Evolutionary conservation across 1,284 basidiomycete species (phyloP).

Genomic region (Cryptococcus deneoformans): DNA sequence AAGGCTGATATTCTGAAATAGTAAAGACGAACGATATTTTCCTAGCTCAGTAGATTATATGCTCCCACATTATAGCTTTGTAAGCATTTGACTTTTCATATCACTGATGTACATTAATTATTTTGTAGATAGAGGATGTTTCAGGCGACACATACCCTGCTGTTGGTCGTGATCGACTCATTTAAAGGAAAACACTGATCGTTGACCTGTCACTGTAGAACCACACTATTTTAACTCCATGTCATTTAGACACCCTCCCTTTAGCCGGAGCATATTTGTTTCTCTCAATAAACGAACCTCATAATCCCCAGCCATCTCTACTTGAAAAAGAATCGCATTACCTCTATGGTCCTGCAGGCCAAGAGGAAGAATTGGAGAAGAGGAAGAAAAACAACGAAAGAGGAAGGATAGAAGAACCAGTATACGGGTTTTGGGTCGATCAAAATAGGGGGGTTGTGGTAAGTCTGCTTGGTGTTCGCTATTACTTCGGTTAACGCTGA

Average conservation of each 20-base stretch:
- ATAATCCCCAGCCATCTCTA: conserved; percentile 40
- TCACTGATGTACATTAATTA: not conserved
- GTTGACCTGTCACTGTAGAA: conserved; percentile 9
- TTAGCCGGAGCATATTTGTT: conserved; percentile 13
- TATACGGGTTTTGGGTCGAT: conserved; percentile 47
- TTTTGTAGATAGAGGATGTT: conserved; percentile 15
- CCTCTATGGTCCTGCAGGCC: conserved; percentile 37
- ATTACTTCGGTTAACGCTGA: not conserved
- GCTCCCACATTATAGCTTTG: conserved; percentile 37
- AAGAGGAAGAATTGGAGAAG: conserved; percentile 17
- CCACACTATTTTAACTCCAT: conserved; percentile 15
- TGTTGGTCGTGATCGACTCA: conserved; percentile 2
- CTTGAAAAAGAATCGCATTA: conserved; percentile 24
- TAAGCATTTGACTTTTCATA: conserved; percentile 1
- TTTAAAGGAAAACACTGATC: not conserved
- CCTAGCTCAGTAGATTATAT: conserved; percentile 45
- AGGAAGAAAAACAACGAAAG: conserved; percentile 20
- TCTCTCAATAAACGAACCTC: conserved; percentile 28
- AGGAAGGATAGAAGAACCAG: conserved; percentile 29
- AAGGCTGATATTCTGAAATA: conserved; percentile 4
- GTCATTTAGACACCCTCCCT: conserved; percentile 23
- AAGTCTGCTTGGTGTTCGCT: conserved; percentile 11
- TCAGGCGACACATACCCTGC: conserved; percentile 13
- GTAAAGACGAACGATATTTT: conserved; percentile 36
- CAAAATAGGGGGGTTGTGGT: conserved; percentile 35